Evolutionary conservation across 768 basidiomycete species (phyloP).

Genomic region (Boletus pseudo-olivaceus): DNA sequence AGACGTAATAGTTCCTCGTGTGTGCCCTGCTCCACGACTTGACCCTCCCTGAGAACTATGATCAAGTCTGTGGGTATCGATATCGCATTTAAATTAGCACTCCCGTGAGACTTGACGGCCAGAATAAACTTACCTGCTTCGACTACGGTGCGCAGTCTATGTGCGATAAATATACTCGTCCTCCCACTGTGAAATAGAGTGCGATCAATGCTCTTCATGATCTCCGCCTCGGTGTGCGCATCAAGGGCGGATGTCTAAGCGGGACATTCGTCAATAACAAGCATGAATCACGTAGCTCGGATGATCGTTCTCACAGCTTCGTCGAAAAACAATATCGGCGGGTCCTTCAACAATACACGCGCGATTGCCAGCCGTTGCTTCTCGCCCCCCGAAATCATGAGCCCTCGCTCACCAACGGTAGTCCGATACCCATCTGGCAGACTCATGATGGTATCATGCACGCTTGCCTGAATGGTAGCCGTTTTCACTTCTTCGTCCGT

Average conservation of each 20-base stretch:
- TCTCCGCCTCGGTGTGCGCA: constrained; percentile 88
- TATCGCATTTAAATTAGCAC: background rate
- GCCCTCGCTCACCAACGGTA: constrained; percentile 90
- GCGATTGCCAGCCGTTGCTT: constrained; percentile 97
- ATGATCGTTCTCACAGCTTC: constrained; percentile 73
- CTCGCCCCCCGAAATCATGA: constrained; percentile 99
- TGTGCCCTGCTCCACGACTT: constrained; percentile 89
- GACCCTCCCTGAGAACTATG: constrained; percentile 89
- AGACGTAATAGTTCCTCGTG: constrained; percentile 78
- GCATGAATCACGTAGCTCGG: background rate
- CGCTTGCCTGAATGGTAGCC: constrained; percentile 82
- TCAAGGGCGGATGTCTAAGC: constrained; percentile 90
- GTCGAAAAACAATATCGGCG: constrained; percentile 95
- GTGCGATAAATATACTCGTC: constrained; percentile 97
- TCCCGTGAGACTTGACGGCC: background rate
- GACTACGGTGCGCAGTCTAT: constrained; percentile 83
- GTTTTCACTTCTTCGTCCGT: constrained; percentile 85
- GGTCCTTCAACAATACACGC: constrained; percentile 88
- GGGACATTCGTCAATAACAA: background rate
- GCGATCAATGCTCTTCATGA: constrained; percentile 91
- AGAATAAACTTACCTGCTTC: constrained; percentile 66
- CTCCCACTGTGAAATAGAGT: constrained; percentile 72
- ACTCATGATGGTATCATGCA: constrained; percentile 73
- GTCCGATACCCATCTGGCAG: constrained; percentile 87
- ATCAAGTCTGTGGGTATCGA: constrained; percentile 62